These are phyloP conservation scores for Lactarius quietus DNA, from an alignment of 768 basidiomycete genomes.

Conservation along the genomic window DNA sequence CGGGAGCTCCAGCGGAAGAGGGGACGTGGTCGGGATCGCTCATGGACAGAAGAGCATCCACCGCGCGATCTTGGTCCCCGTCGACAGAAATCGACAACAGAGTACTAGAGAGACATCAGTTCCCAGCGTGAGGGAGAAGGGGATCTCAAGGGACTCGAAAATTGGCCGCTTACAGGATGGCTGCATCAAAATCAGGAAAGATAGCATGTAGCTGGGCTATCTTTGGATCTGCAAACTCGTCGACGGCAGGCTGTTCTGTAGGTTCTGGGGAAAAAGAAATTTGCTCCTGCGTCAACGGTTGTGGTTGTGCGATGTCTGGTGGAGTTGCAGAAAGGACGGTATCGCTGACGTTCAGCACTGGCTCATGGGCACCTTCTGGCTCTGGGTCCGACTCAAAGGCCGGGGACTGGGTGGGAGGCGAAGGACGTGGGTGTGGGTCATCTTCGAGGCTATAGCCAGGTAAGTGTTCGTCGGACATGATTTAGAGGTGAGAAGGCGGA, in stretches of 20 bases:
- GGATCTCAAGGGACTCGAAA: not conserved
- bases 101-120: conserved; percentile 4
- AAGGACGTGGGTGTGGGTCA: not conserved
- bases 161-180: conserved; percentile 15
- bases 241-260: conserved; percentile 5
- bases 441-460: conserved; percentile 21
- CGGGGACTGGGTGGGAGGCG: not conserved
- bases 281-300: not conserved
- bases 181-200: conserved; percentile 27
- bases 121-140: not conserved
- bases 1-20: conserved; percentile 29
- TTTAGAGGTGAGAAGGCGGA: not conserved
- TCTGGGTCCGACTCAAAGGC: too few species aligned
- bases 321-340: not conserved
- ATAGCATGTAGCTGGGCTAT: conserved; percentile 24
- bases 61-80: conserved; percentile 69
- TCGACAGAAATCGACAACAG: conserved; percentile 66
- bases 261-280: not conserved
- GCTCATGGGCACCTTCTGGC: not conserved
- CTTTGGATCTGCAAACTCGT: conserved; percentile 26
- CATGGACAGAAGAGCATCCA: conserved; percentile 79
- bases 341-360: not conserved
- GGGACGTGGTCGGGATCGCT: conserved; percentile 72
- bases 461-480: conserved; percentile 10
- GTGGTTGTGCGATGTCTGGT: not conserved